Percentiles rank a stretch among this genome's conserved stretches.
Conservation (phyloP, 805 yeast species). For the Wickerhamiella azymoides region DNA sequence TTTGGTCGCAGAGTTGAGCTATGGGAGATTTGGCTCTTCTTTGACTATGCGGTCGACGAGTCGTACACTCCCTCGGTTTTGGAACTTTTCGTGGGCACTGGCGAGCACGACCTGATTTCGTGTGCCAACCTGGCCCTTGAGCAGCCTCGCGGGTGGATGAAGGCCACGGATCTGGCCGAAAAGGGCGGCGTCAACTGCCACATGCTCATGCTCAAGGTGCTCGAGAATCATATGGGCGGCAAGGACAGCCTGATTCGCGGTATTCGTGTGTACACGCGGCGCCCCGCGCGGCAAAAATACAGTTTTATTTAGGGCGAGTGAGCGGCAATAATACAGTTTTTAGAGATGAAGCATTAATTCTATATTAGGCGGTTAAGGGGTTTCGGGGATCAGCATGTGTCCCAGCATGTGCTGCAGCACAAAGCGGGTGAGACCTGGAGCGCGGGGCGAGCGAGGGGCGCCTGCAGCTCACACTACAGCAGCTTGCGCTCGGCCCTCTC, state of each 20-base stretch:
- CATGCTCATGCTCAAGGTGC: constrained; percentile 44
- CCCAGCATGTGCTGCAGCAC: too few species aligned
- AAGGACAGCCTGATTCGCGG: constrained; percentile 86
- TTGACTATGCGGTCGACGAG: constrained; percentile 64
- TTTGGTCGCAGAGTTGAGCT: constrained; percentile 66
- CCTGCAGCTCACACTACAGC: background rate
- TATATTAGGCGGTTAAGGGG: too few species aligned
- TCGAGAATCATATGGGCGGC: constrained; percentile 85
- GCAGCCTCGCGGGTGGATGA: constrained; percentile 67
- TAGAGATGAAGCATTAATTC: too few species aligned
- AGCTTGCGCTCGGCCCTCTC: constrained; percentile 8
- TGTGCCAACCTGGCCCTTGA: constrained; percentile 45
- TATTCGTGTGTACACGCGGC: constrained; percentile 9
- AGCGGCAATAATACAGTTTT: too few species aligned
- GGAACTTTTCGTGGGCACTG: constrained; percentile 56
- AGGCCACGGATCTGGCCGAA: constrained; percentile 39
- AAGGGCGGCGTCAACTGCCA: constrained; percentile 48
- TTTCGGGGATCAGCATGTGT: too few species aligned
- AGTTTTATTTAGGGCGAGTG: background rate
- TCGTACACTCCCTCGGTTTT: constrained; percentile 79
- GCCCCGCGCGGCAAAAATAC: background rate
- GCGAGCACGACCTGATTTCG: constrained; percentile 60
- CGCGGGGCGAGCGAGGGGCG: too few species aligned
- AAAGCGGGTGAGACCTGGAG: too few species aligned
- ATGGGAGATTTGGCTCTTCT: constrained; percentile 53